Percentiles rank a stretch among this genome's conserved stretches.
These are phyloP conservation scores for Coemansia sp. DNA, from an alignment of 192 early-diverging fungal genomes.

Conservation along the genomic window DNA sequence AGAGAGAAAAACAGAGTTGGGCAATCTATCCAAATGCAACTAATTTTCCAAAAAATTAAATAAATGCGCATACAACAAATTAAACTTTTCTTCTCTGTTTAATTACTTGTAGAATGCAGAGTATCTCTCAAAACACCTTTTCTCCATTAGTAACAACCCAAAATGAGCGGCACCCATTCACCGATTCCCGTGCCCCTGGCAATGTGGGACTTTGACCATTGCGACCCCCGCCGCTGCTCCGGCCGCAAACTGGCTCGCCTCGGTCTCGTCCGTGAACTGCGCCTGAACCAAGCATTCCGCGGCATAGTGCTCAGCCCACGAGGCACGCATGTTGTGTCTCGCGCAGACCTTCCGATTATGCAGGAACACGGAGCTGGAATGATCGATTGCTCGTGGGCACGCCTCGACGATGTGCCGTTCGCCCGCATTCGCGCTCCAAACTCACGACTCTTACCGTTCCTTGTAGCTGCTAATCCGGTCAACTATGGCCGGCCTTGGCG, in stretches of 20 bases:
- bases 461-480: constrained; percentile 95
- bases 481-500: constrained; percentile 97
- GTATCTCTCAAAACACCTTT: no score
- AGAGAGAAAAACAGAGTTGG: neutral
- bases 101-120: no score
- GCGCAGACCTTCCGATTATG: constrained; percentile 79
- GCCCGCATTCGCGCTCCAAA: constrained; percentile 77
- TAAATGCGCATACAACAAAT: neutral
- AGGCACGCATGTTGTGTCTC: constrained; percentile 84
- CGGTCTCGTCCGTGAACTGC: constrained; percentile 75
- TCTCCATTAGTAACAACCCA: no score
- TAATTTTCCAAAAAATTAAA: no score
- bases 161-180: no score
- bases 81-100: neutral
- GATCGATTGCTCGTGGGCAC: constrained; percentile 98
- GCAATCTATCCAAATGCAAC: no score
- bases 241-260: constrained; percentile 86
- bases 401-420: constrained; percentile 93
- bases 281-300: constrained; percentile 80
- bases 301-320: constrained; percentile 89
- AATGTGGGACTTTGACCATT: constrained; percentile 99
- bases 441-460: constrained; percentile 89
- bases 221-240: constrained; percentile 97
- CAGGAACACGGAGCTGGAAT: constrained; percentile 79
- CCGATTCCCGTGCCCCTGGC: constrained; percentile 58